Percentiles rank a stretch among this genome's conserved stretches.
Conservation (phyloP, 305 asterid species). For the Fraxinus xanthoxyloides region DNA sequence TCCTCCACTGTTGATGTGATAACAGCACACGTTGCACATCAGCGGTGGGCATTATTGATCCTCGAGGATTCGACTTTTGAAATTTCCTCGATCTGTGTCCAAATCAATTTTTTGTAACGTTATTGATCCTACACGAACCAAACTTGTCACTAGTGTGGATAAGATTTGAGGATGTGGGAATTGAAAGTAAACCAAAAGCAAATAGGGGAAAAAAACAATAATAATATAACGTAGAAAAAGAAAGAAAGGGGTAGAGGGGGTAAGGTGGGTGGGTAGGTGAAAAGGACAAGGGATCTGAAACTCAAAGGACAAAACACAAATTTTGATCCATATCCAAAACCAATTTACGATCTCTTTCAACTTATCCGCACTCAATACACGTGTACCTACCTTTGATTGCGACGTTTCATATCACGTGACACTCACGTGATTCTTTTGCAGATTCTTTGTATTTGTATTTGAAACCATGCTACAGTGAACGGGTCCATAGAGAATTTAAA, state of each 20-base stretch:
- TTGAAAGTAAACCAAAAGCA: not conserved
- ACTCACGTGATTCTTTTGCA: conserved; percentile 7
- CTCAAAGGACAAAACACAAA: not conserved
- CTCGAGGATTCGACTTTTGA: not conserved
- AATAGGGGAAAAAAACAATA: not conserved
- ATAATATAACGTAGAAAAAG: not conserved
- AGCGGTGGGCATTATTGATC: too few species aligned
- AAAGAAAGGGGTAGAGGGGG: not conserved
- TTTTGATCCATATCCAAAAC: conserved; percentile 32
- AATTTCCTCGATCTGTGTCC: not conserved
- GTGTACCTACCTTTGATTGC: conserved; percentile 28
- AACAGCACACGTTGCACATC: too few species aligned
- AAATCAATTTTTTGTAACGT: not conserved
- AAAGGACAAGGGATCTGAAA: conserved; percentile 33
- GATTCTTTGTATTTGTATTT: not conserved
- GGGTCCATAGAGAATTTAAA: too few species aligned
- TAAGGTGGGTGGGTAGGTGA: not conserved
- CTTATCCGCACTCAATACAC: conserved; percentile 33
- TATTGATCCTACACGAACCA: not conserved
- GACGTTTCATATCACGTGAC: conserved; percentile 37
- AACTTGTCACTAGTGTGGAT: conserved; percentile 16
- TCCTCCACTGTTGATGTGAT: too few species aligned
- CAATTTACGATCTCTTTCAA: conserved; percentile 21
- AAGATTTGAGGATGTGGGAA: conserved; percentile 23
- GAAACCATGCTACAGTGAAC: too few species aligned